phyloP scores from a whole-genome alignment of 208 protist species.

The Leishmania amazonensis region DNA sequence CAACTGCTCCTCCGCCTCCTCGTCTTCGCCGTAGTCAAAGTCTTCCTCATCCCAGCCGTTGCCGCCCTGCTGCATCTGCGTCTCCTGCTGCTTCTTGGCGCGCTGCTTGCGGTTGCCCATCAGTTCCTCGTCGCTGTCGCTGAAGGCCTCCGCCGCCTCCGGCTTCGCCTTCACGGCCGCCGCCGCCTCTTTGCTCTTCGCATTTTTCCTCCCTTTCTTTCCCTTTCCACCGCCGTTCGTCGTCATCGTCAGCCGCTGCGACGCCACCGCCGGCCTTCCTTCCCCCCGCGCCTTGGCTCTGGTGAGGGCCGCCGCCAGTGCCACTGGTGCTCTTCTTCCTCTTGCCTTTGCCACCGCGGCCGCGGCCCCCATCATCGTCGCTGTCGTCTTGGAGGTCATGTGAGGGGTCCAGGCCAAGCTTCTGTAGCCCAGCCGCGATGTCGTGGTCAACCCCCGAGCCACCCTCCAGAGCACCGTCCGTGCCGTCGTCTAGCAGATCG shows the following conservation, averaged over 20 bases:
- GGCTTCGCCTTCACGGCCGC: slow-evolving; percentile 19
- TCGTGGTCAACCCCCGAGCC: slow-evolving; percentile 7
- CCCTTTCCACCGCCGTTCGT: slow-evolving; percentile 25
- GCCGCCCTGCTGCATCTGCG: slow-evolving; percentile 19
- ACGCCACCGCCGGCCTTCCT: background rate
- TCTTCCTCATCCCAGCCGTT: slow-evolving; percentile 41
- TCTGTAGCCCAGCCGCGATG: slow-evolving; percentile 27
- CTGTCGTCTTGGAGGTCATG: slow-evolving; percentile 22
- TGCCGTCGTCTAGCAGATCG: slow-evolving; percentile 4
- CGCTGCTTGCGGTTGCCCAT: slow-evolving; percentile 78
- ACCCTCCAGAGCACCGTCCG: background rate
- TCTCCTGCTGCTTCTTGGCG: slow-evolving; percentile 45
- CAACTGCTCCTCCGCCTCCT: slow-evolving; percentile 14
- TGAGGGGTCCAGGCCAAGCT: slow-evolving; percentile 30
- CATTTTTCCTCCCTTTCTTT: slow-evolving; percentile 41
- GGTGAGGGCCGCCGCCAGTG: background rate
- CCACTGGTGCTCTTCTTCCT: slow-evolving; percentile 26
- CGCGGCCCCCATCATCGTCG: slow-evolving; percentile 20
- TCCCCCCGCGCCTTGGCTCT: background rate
- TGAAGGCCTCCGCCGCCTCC: slow-evolving; percentile 24
- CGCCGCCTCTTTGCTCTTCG: slow-evolving; percentile 30
- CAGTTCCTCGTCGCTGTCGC: slow-evolving; percentile 78
- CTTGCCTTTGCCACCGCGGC: slow-evolving; percentile 28
- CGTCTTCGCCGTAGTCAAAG: slow-evolving; percentile 54
- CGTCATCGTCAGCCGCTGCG: slow-evolving; percentile 21